Percentiles rank a stretch among this genome's conserved stretches.
Conservation (phyloP, 352 stramenopile genomes). For the Globisporangium parvum region DNA sequence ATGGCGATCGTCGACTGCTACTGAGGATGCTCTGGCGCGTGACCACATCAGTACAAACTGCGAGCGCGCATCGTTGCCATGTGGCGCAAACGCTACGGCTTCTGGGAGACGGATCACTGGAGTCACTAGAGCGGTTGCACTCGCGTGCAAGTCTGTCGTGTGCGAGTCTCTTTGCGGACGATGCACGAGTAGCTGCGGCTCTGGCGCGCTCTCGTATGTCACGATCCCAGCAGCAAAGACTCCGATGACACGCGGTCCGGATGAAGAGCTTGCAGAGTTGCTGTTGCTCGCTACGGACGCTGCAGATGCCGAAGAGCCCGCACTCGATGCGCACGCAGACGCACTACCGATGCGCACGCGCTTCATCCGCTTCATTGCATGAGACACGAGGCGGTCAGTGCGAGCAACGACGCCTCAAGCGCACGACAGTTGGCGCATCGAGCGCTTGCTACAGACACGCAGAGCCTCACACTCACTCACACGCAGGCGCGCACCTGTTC, state of each 20-base stretch:
- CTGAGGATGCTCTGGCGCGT: not conserved
- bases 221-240: slow-evolving; percentile 4
- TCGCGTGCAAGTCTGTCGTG: not conserved
- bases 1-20: not conserved
- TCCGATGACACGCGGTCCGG: not conserved
- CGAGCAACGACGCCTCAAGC: not conserved
- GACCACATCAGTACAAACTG: slow-evolving; percentile 8
- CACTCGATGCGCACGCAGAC: not conserved
- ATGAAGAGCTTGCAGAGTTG: not conserved
- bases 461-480: slow-evolving; percentile 61
- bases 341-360: slow-evolving; percentile 1
- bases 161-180: not conserved
- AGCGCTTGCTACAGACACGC: not conserved
- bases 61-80: not conserved
- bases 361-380: no score
- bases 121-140: not conserved
- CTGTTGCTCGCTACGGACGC: not conserved
- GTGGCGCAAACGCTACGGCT: not conserved
- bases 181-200: not conserved
- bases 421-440: not conserved
- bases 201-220: not conserved
- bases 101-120: not conserved
- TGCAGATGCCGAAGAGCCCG: not conserved
- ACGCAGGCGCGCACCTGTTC: no score
- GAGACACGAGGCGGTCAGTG: not conserved